Base-by-base conservation (phyloP, 1,139 yeast species). In the Hyphopichia pseudoburtonii region DNA sequence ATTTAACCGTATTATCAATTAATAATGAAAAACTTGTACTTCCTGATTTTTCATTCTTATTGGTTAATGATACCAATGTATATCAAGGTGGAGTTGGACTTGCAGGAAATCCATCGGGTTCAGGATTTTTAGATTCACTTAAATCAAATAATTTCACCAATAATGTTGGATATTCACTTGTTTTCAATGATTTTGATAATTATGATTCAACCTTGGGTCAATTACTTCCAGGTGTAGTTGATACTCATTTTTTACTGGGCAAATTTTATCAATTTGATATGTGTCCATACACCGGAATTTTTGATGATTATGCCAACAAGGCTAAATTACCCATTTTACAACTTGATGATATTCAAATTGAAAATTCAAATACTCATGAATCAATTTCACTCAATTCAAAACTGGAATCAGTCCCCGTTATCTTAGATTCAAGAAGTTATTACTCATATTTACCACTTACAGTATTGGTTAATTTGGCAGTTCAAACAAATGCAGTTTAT, bases 401-500 rank as follows among this genome's bases (percentile, higher is more conserved):
- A 30, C 49, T 54, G 17, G 50, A 41, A 25, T 56, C 70, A 2
- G 56, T 73, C 16, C 85, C 92, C 0, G 84, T 82, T 0, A 41
- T 85, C 9, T 54, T 86, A 19, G 92, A 86, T 51, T 64, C 86
- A 3, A 64, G 87, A 41, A 64, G 73, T 24, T 46, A 62, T n/a
- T 72, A 64, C 51, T 71, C 73, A 21, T 76, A 68, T 50, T 57
- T 86, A 33, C 95, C 95, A 0, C 62, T 76, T 35, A 70, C 74
- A 32, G 56, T 78, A 3, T 64, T 86, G 34, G 72, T 86, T 34
- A 78, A 78, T 48, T 59, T 87, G 29, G 92, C 95, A 0, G 67
- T 84, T 15, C 95, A 86, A 60, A 65, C 84, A 17, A 82, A 83
- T 50, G 95, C 95, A 0, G 75, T 71, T 44, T 86, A 78, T 56